Evolutionary conservation across 768 basidiomycete genomes (phyloP), one percentile per base, ranked within the genome.

Genomic region (Hygrocybe coccinea): DNA sequence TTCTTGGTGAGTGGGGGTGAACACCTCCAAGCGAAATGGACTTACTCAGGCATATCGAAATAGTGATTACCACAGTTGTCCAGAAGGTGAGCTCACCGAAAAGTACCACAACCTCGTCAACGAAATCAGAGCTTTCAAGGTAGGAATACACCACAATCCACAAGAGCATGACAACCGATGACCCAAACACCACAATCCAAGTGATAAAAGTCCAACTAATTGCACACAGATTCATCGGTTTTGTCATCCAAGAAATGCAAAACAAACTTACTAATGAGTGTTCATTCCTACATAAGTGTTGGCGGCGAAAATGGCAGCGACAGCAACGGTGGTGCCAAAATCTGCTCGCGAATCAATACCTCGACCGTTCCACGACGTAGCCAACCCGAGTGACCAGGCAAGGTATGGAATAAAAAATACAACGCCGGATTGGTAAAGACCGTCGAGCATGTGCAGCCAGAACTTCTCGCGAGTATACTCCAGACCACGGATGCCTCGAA

Each of bases 361-460:
- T 62, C 74, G 85, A 25, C 92, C 93, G 60, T 85, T 86, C 85
- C 85, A 91, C 9, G 89, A 87, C 1, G 79, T 70, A 2, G 84
- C 76, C 14, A 78, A 69, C 4, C 85, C 87, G 14, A 86, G 66
- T 1, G 79, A 79, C 85, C 89, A 89, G 19, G 79, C 81, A 44
- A 84, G 67, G 67, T 82, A 97, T 0, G 95, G 91, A 63, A 97
- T 77, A 74, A 88, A 95, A 73, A 86, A 94, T 33, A 93, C 82
- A 56, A 91, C 81, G 0, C 75, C 83, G 0, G 94, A 95, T 65
- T 98, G 95, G 70, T 97, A 97, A 34, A 97, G 71, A 24, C 95
- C 95, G 67, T 98, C 95, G 6, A 82, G 67, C 90, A 97, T 97
- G 72, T 94, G 97, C 53, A 86, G 66, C 92, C 93, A 97, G 73